Base-by-base conservation (phyloP, 495 filamentous ascomycete genomes). In the Tuber borchii region DNA sequence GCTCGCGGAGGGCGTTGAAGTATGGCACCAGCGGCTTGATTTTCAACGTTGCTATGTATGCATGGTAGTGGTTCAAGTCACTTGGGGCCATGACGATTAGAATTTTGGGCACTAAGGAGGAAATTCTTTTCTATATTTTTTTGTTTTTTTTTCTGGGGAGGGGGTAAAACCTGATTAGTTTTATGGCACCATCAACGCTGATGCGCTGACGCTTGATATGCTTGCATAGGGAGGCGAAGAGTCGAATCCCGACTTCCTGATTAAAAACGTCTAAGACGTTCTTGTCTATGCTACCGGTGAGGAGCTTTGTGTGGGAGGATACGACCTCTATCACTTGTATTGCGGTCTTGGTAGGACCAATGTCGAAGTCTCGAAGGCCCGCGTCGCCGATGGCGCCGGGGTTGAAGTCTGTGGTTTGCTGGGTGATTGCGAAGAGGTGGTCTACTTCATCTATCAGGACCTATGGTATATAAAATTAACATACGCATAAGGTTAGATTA, bases 261-360 rank as follows among this genome's bases (percentile, higher is more conserved):
- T 97, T 97, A 86, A 99, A 99, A 31, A 98, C 95, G 81, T 99
- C 95, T 31, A 99, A 90, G 86, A 97, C 94, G 81, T 91, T 94
- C 85, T 98, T 98, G 83, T 99, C 95, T 3, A 94, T 97, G 83
- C 92, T 95, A 42, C 95, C 95, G 3, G 90, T 87, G 3, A 99
- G 87, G 91, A 99, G 95, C 77, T 88, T 90, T 4, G 94, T 97
- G 83, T 99, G 95, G 26, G 90, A 90, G 34, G 90, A 89, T 5
- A 98, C 91, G 26, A 97, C 89, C 56, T 93, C 89, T n/a, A 96
- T 90, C 26, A 99, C 88, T 39, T 91, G 88, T 68, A 84, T 85
- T 8, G 96, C 95, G 16, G 94, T 95, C 73, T 87, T 84, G 40
- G 90, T 96, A 8, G 94, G 89, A 1, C 93, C 93, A 43, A 97